Evolutionary conservation across 495 filamentous ascomycete genomes (phyloP), one percentile per base, ranked within the genome.

Genomic region (Xeromyces bisporus): DNA sequence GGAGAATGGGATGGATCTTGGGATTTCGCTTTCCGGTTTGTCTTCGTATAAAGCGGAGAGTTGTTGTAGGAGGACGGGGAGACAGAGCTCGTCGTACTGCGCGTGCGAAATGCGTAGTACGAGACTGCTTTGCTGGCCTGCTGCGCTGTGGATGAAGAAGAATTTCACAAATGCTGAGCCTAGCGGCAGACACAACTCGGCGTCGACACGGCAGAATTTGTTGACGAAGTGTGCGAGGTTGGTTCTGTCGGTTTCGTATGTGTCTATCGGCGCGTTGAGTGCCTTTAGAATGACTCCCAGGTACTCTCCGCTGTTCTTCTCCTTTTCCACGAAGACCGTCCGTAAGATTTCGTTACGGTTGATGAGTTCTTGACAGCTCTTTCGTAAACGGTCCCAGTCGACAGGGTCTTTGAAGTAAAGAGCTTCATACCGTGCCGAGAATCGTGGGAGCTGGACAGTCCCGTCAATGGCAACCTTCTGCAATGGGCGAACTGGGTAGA

Each of bases 11-110:
- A 41, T 30, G 8, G 49, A 31, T 17, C 32, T 24, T 0, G 41
- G 26, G 6, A 59, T 32, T 1, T 9, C 20, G n/a, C n/a, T n/a
- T 21, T 21, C 20, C 4, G 18, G 21, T 14, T 40, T 23, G 12
- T 50, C 48, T 6, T 37, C 32, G 43, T 62, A 67, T 0, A 47
- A 31, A 1, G 40, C 43, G 9, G 48, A 33, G 2, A 59, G 47
- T 3, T 66, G 56, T 4, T 44, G 26, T 4, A 69, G 47, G 5
- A 72, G 46, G 4, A 49, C 45, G 7, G 69, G 64, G 2, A 74
- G 62, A 37, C 57, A 72, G 7, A 71, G 56, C 26, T 64, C 69
- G 34, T 74, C 69, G 43, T 74, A 74, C 29, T 71, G 69, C 0
- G 69, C 66, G 41, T 74, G 69, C 0, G 67, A 71, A 2, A 74